Base-by-base conservation (phyloP, 2,329 filamentous ascomycete genomes). In the Aphanoascus verrucosus region DNA sequence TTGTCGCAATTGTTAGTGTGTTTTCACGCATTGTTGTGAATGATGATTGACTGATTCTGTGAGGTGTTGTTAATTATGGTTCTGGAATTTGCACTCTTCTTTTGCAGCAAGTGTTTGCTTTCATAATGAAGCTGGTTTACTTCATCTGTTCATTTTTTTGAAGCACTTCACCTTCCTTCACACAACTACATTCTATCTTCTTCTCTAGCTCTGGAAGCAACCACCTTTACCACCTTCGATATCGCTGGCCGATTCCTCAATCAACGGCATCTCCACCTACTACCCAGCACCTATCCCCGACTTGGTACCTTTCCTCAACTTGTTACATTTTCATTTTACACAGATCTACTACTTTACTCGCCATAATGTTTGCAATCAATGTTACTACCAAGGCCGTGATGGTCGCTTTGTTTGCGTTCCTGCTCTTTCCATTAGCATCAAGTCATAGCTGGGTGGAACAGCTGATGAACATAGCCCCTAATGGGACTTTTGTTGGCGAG, bases 381-480 rank as follows among this genome's bases (percentile, higher is more conserved):
- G 19, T 5, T 23, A 6, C 32, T 15, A 40, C 9, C 5, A 38
- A 11, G 32, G 8, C 23, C 20, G 34, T 41, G 31, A 31, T 19
- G 43, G 32, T 19, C 5, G 8, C 40, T 40, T 32, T 45, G 2
- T 31, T 40, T n/a, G 41, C 28, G 14, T 19, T 34, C 19, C 20
- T 43, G 11, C 8, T 53, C 11, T 8, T 31, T 12, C 35, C 43
- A 3, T 9, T 28, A 8, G 44, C 31, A 3, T 11, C 35, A 15
- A 23, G 23, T 35, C 91, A 96, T 70, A 85, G 82, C 15, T 96
- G 90, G 90, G 78, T 91, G 46, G 89, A 96, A 69, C 75, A 84
- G 62, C 74, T 91, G 48, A 79, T 76, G 57, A 80, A 82, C 54
- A 82, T 96, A 65, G 80, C 82, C 51, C 67, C 79, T 28, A 85